Percentiles rank a stretch among this genome's conserved stretches.
Conservation (phyloP, 1,139 yeast species). For the Lodderomyces elongisporus region DNA sequence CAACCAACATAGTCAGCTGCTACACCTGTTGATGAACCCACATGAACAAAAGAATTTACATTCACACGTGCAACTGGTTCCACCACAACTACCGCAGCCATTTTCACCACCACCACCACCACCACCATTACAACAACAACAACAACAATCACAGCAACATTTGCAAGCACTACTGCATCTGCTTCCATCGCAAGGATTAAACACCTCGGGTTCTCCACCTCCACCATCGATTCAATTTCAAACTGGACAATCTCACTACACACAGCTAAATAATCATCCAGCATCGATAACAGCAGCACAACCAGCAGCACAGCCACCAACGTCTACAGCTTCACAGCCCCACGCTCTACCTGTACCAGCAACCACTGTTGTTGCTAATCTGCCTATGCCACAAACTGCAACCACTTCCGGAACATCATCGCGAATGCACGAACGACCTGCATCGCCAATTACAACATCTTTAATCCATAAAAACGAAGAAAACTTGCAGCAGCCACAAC, state of each 20-base stretch:
- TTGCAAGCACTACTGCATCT: neutral
- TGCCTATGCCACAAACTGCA: constrained; percentile 3
- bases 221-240: neutral
- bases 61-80: no score
- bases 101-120: neutral
- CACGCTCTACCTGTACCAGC: neutral
- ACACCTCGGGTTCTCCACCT: no score
- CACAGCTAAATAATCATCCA: neutral
- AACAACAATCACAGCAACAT: neutral
- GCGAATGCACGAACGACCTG: constrained; percentile 1
- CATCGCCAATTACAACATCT: constrained; percentile 1
- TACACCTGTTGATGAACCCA: no score
- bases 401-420: constrained; percentile 2
- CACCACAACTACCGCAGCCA: no score
- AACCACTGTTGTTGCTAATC: neutral
- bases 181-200: neutral
- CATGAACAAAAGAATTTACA: no score
- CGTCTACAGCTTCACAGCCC: neutral
- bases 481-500: no score
- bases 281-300: neutral
- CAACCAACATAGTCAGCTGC: no score
- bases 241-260: neutral
- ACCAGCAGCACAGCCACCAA: neutral
- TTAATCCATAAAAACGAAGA: constrained; percentile 1
- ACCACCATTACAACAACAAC: constrained; percentile 2